Evolutionary conservation across 495 filamentous ascomycete genomes (phyloP).

Genomic region (Neurospora tetraspora): DNA sequence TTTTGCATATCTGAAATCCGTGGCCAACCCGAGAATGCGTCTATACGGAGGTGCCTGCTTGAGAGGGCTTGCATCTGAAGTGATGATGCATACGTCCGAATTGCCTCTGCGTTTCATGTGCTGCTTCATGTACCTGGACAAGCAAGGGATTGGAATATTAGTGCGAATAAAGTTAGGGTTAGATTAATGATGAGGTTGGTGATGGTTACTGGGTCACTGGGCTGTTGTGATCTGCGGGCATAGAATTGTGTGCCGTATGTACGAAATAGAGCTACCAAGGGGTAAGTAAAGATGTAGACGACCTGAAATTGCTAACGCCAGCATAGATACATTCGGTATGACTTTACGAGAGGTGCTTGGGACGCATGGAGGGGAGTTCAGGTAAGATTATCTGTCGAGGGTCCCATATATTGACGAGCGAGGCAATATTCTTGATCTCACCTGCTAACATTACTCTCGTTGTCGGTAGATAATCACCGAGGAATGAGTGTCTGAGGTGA

Average conservation of each 20-base stretch:
- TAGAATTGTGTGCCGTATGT: background rate
- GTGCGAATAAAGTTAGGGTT: background rate
- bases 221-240: background rate
- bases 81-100: background rate
- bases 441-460: background rate
- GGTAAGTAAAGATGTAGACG: background rate
- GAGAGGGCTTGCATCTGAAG: background rate
- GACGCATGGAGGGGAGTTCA: background rate
- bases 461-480: background rate
- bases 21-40: background rate
- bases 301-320: background rate
- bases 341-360: background rate
- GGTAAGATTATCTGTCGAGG: background rate
- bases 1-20: background rate
- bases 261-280: background rate
- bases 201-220: background rate
- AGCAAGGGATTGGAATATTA: background rate
- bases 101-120: background rate
- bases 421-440: background rate
- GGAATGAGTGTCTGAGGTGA: background rate
- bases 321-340: background rate
- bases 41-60: background rate
- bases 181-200: background rate
- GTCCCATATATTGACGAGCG: background rate
- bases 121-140: background rate